These are phyloP conservation scores for Takashimella koratensis DNA, from an alignment of 1,284 basidiomycete genomes.

Conservation along the genomic window DNA sequence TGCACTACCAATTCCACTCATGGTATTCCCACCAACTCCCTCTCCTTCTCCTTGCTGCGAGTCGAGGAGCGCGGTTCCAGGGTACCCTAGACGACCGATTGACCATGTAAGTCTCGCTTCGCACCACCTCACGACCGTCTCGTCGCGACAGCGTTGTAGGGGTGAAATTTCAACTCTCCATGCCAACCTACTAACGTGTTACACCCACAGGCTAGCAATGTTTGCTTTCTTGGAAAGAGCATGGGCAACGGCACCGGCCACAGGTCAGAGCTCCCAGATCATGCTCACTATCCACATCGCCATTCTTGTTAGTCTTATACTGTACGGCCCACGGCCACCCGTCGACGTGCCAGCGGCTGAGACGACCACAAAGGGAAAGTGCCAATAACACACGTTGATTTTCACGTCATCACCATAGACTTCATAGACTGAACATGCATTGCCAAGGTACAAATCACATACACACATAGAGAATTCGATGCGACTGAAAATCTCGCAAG, in stretches of 20 bases:
- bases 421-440: no score
- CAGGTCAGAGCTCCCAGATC: conserved; percentile 62
- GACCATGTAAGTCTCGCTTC: conserved; percentile 2
- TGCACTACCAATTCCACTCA: conserved; percentile 98
- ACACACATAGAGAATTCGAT: no score
- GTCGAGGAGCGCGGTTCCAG: background rate
- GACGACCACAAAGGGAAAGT: no score
- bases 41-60: conserved; percentile 55
- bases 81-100: background rate
- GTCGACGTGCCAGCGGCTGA: background rate
- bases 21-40: conserved; percentile 97
- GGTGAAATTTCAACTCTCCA: no score
- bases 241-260: conserved; percentile 86
- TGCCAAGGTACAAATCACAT: no score
- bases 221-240: conserved; percentile 70
- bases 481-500: no score
- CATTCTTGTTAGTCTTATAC: conserved; percentile 65
- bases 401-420: no score
- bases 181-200: no score
- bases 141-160: no score
- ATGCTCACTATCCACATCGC: conserved; percentile 60
- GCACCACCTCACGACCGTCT: background rate
- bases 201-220: conserved; percentile 60
- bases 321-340: conserved; percentile 11
- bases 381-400: no score